Evolutionary conservation across 768 basidiomycete genomes (phyloP), one percentile per base, ranked within the genome.

Genomic region (Lentinula detonsa): DNA sequence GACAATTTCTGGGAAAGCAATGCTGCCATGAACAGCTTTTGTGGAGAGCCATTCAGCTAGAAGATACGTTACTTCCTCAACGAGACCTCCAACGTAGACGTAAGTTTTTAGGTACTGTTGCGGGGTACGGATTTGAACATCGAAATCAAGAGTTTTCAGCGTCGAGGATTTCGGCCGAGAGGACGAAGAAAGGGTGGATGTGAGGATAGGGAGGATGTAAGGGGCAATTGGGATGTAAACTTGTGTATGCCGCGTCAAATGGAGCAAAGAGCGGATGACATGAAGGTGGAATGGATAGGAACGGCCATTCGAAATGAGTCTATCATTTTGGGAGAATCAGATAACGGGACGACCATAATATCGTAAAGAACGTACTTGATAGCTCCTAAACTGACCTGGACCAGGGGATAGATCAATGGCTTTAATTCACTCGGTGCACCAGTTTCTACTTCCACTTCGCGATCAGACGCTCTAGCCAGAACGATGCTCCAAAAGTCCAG

Each of bases 401-500:
- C 92, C 18, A 99, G 81, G 8, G 97, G 97, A 72, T 96, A 98
- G 59, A 98, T 89, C 55, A 99, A 78, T n/a, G 91, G 82, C 68
- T 86, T 83, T 61, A 98, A 80, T 63, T 90, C 90, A 70, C 88
- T 93, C 68, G 88, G 89, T 57, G 81, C 73, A 6, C 80, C 78
- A 34, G 78, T 76, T 58, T 80, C 81, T 13, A 72, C 69, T 61
- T 85, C 79, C 2, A 78, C 75, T 66, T 86, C 76, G 33, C 76
- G 75, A 67, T 87, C 85, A 68, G 92, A 95, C 15, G 93, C 88
- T 48, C 87, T 80, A 21, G 87, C 89, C 9, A 99, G 81, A 9
- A 98, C 93, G 45, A 92, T 80, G 43, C 85, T 83, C 97, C 97
- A 99, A 68, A 98, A 98, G 76, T 99, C 97, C 65, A 99, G 78